Evolutionary conservation across 768 basidiomycete species (phyloP), one percentile per base, ranked within the genome.

Genomic region (Rubroboletus satanas): DNA sequence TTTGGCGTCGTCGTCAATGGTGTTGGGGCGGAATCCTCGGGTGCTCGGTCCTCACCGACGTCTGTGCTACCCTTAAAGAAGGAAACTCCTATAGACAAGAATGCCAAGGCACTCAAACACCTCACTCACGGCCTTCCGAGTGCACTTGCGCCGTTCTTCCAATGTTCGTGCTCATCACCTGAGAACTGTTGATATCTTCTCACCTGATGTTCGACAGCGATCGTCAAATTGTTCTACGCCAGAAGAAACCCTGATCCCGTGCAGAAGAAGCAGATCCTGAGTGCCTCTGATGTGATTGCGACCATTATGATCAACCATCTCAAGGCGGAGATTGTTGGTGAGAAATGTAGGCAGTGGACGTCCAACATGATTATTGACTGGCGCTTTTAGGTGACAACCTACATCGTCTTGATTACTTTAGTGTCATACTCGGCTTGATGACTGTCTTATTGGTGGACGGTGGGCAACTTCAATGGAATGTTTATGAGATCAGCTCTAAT

Each of bases 211-310:
- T 43, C 15, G 14, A 45, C 51, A 94, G 92, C 93, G 14, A 83
- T 92, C 63, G 85, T 92, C 56, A 92, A 93, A 72, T 79, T 95
- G 70, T 89, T 95, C 71, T 84, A 91, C 65, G 83, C 84, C 12
- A 79, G 91, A 55, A 83, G 93, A 18, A 90, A 83, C 64, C 81
- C 84, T 10, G 93, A 96, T 62, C 56, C 79, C 4, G 62, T 77
- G 15, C 93, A 95, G 66, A 88, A 82, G 70, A 85, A 87, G 65
- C 89, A 90, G 63, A 88, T 94, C 14, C 65, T 76, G 17, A 81
- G 83, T 21, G 83, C 90, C 2, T 87, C 92, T 0, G 73, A 77
- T 45, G 72, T 83, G 17, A 70, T 99, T 31, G 89, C 94, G 0
- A 73, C 80, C 2, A 77, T 95, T 21, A 79, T 96, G 72, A 71